Evolutionary conservation across 2,329 filamentous ascomycete genomes (phyloP), one percentile per base, ranked within the genome.

Genomic region (Xylariaceae sp.): DNA sequence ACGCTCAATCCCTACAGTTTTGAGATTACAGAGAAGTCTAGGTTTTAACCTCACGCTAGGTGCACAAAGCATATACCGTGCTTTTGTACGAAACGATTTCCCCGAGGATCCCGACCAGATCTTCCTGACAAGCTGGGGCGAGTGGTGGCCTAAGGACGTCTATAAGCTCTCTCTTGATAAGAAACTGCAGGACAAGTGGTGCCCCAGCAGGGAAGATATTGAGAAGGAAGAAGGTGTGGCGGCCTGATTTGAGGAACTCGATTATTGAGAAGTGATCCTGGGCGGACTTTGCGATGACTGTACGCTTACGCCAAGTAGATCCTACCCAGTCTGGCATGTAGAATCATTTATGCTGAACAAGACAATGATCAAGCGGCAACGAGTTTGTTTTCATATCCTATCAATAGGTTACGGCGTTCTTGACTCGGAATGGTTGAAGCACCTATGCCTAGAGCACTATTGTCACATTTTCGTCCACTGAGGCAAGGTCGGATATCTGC

Each of bases 41-140:
- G 12, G 21, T 3, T 23, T 44, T 54, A 23, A 50, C 47, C n/a
- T 19, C 29, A 7, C 47, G 19, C 20, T 29, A 81, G 79, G 80
- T 10, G 80, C 77, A 0, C 62, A 68, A 18, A 82, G 71, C 54
- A 71, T 83, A 1, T 68, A 80, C 16, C 66, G 68, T 1, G 80
- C 79, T 0, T 73, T 82, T 21, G 74, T 71, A 0, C 65, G 73
- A 2, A 70, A 73, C 18, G 79, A 82, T 59, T 71, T 83, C 41
- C 81, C 81, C 1, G 73, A 77, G 21, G 79, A 84, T 37, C 76
- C 75, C 0, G 77, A 83, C 18, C 75, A 75, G 48, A 80, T 83
- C 52, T 83, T 83, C 66, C 62, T 84, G 44, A 82, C 80, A 0
- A 82, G 79, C 61, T 82, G 79, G 80, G 81, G 81, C 1, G 80